These are phyloP conservation scores for Eimeria mitis DNA, from an alignment of 169 alveolate species.

Conservation along the genomic window DNA sequence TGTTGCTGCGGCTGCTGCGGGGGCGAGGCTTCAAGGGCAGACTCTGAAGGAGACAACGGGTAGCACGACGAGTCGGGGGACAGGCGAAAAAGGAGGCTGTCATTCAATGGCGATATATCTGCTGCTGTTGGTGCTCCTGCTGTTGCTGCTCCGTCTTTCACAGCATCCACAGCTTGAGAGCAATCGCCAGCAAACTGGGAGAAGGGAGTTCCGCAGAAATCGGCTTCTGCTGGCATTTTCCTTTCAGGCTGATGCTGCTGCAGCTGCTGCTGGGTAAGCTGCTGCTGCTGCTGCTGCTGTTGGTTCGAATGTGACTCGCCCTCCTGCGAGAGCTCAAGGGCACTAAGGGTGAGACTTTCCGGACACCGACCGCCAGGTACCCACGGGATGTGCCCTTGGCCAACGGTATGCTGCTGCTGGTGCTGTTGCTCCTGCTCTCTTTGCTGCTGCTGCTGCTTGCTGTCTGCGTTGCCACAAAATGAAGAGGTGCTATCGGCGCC, in stretches of 20 bases:
- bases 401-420: background rate
- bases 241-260: background rate
- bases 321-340: constrained; percentile 16
- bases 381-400: background rate
- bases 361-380: background rate
- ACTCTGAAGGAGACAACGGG: constrained; percentile 11
- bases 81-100: constrained; percentile 47
- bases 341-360: constrained; percentile 16
- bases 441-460: background rate
- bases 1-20: background rate
- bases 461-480: background rate
- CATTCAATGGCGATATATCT: background rate
- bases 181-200: background rate
- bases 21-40: background rate
- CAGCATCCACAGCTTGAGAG: background rate
- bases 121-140: background rate
- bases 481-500: background rate
- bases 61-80: constrained; percentile 38
- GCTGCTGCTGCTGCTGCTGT: constrained; percentile 42
- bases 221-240: background rate
- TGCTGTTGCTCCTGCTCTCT: background rate
- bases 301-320: background rate
- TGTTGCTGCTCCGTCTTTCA: background rate
- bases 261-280: background rate
- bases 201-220: background rate